Percentiles rank a stretch among this genome's conserved stretches.
Conservation (phyloP, 2,329 filamentous ascomycete genomes). For the Rutstroemia sp. region DNA sequence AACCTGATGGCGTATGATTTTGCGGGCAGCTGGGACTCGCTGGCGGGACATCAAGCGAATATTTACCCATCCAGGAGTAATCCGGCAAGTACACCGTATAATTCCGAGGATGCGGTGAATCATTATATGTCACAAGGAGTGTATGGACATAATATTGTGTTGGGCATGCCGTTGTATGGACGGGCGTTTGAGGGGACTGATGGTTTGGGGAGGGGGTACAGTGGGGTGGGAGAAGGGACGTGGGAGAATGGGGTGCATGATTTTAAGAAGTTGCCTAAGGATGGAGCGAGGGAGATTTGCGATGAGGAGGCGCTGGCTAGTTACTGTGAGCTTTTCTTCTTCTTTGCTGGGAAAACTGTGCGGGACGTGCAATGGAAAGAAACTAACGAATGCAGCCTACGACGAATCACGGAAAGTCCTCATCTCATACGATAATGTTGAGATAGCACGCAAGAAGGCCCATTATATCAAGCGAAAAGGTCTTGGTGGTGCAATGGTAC, state of each 20-base stretch:
- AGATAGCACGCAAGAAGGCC: conserved; percentile 62
- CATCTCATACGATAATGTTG: conserved; percentile 71
- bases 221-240: conserved; percentile 67
- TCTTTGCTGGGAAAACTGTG: not conserved
- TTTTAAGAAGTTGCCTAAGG: conserved; percentile 74
- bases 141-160: conserved; percentile 62
- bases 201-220: conserved; percentile 62
- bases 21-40: conserved; percentile 71
- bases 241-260: conserved; percentile 86
- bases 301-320: conserved; percentile 62
- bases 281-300: conserved; percentile 54
- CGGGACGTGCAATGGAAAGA: not conserved
- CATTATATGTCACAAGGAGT: conserved; percentile 64
- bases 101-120: conserved; percentile 61
- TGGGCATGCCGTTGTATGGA: conserved; percentile 91
- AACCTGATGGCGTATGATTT: conserved; percentile 87
- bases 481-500: conserved; percentile 75
- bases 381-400: conserved; percentile 36
- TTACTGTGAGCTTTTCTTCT: conserved; percentile 45
- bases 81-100: conserved; percentile 68
- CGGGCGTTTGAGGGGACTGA: conserved; percentile 75
- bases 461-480: conserved; percentile 58
- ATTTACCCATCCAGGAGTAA: conserved; percentile 52
- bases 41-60: conserved; percentile 74
- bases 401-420: conserved; percentile 54